Conservation (phyloP, 352 stramenopile species). For the Globisporangium nodosum region DNA sequence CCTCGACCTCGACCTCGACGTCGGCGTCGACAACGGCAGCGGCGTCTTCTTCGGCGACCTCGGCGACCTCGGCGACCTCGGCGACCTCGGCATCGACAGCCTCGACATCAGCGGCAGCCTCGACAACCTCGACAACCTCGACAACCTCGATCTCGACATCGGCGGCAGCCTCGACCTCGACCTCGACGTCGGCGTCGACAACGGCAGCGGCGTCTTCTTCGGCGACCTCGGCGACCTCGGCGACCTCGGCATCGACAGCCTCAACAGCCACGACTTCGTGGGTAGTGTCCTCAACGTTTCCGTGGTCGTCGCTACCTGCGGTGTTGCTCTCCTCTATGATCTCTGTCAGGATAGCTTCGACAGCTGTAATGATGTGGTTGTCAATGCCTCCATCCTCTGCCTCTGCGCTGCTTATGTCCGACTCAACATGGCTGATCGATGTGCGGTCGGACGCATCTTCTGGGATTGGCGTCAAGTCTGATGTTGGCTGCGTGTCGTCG, state of each 20-base stretch:
- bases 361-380: not conserved
- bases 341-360: not conserved
- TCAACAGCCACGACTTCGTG: not conserved
- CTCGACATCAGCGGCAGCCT: no score
- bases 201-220: not conserved
- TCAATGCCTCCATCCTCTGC: not conserved
- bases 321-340: conserved; percentile 3
- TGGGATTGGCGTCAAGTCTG: conserved; percentile 25
- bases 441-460: conserved; percentile 19
- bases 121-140: conserved; percentile 3
- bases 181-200: conserved; percentile 8
- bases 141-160: conserved; percentile 1
- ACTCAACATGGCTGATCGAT: conserved; percentile 3
- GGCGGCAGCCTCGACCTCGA: not conserved
- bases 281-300: not conserved
- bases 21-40: no score
- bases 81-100: no score
- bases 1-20: no score
- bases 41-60: no score
- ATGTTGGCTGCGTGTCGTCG: conserved; percentile 16
- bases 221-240: conserved; percentile 4
- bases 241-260: not conserved
- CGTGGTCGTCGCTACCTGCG: not conserved
- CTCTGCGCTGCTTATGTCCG: not conserved
- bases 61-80: no score